These are phyloP conservation scores for Agroathelia rolfsii DNA, from an alignment of 1,284 basidiomycete species.

Conservation along the genomic window DNA sequence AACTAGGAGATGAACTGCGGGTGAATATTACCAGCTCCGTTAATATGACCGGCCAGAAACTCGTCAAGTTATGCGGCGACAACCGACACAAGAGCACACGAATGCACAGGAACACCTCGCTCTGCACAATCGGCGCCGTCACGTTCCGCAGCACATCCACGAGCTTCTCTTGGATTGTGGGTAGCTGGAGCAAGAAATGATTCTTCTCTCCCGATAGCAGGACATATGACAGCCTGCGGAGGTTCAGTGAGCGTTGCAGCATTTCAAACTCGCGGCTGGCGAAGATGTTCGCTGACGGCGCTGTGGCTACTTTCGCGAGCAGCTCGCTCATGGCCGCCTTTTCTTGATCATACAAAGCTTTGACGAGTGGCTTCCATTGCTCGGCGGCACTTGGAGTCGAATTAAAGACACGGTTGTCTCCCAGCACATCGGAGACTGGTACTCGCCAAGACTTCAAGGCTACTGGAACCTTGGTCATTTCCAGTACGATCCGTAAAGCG, in stretches of 20 bases:
- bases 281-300: constrained; percentile 93
- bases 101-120: constrained; percentile 91
- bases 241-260: constrained; percentile 77
- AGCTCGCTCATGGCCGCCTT: constrained; percentile 82
- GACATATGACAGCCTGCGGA: constrained; percentile 82
- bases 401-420: constrained; percentile 84
- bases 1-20: too few relatives aligned
- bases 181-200: constrained; percentile 83
- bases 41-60: constrained; percentile 95
- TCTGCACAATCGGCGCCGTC: constrained; percentile 78
- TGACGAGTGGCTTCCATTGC: constrained; percentile 75
- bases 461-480: constrained; percentile 72
- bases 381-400: constrained; percentile 44
- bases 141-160: constrained; percentile 86
- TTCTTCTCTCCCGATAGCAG: constrained; percentile 84
- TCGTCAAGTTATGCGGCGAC: constrained; percentile 83
- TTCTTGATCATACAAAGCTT: constrained; percentile 76
- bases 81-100: constrained; percentile 89
- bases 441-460: constrained; percentile 82
- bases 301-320: constrained; percentile 72
- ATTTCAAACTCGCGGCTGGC: constrained; percentile 93
- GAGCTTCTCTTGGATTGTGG: constrained; percentile 91
- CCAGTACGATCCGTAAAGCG: constrained; percentile 61
- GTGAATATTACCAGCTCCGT: constrained; percentile 75
- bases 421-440: constrained; percentile 73